Base-by-base conservation (phyloP, 2,329 filamentous ascomycete species). In the Tolypocladium paradoxum region DNA sequence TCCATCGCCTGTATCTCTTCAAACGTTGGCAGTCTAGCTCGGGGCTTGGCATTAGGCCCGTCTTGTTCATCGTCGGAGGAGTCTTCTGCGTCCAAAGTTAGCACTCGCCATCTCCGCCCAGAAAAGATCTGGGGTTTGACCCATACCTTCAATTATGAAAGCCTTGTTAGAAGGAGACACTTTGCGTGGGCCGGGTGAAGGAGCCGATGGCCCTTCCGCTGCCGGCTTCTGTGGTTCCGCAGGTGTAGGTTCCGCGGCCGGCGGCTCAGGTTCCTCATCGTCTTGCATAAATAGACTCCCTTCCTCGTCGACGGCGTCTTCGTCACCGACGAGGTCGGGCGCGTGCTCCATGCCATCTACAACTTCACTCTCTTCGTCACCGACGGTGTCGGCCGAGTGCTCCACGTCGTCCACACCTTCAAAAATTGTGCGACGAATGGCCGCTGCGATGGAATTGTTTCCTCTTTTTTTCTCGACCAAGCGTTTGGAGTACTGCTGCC, bases 401-500 rank as follows among this genome's bases (percentile, higher is more conserved):
- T 29, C 57, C 14, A 29, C 29, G 12, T 24, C 16, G 14, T 33
- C 29, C 20, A 36, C 31, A 6, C 52, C 38, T 37, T 76, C 75
- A 49, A 70, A 79, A 12, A 83, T 68, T 1, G 79, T 83, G 35
- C 69, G 67, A 58, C 81, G 78, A 33, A 85, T 81, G 24, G 82
- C 68, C 29, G 78, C 70, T 3, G 79, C 73, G 2, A 85, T 68
- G 12, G 77, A 66, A 48, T 71, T 72, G 12, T 67, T 65, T 6
- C 74, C 74, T 29, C 83, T 78, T 63, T 86, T 86, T 49, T 70
- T 70, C 64, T 85, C 83, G 8, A 86, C 82, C 18, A 85, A 63
- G 6, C 59, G 64, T 12, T 71, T 68, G 1, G 82, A 85, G 56
- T 79, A 82, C 18, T 76, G 68, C 57, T 85, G 82, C 33, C 72